Evolutionary conservation across 2,329 filamentous ascomycete species (phyloP).

Genomic region (Talaromyces sp.): DNA sequence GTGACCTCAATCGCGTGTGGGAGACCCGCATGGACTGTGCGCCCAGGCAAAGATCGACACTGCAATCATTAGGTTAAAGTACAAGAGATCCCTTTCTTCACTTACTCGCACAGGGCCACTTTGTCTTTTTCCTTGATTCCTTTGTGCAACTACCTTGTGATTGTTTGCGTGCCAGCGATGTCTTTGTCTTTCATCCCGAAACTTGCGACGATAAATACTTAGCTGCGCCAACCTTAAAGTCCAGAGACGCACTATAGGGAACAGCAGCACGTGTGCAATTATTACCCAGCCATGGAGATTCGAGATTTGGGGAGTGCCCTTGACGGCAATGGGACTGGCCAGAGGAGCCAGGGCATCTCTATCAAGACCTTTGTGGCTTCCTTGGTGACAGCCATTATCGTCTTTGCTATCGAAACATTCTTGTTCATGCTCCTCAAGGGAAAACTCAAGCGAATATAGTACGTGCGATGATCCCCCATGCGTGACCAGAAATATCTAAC

Average conservation of each 20-base stretch:
- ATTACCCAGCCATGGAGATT: background rate
- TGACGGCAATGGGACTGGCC: slow-evolving; percentile 14
- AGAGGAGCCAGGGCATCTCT: slow-evolving; percentile 29
- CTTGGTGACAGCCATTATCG: slow-evolving; percentile 53
- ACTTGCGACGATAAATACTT: background rate
- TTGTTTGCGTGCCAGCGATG: background rate
- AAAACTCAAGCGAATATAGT: slow-evolving; percentile 79
- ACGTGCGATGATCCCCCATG: slow-evolving; percentile 29
- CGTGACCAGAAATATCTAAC: background rate
- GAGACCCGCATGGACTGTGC: background rate
- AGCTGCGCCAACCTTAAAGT: background rate
- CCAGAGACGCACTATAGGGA: background rate
- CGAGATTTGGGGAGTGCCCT: background rate
- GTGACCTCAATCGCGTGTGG: background rate
- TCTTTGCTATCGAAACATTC: slow-evolving; percentile 59
- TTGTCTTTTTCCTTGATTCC: background rate
- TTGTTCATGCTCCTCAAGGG: slow-evolving; percentile 73
- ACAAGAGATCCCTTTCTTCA: background rate
- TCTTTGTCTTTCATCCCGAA: background rate
- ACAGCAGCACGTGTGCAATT: background rate
- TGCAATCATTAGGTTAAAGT: background rate
- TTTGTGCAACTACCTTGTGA: background rate
- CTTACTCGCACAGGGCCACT: background rate
- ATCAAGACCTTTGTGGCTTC: slow-evolving; percentile 58
- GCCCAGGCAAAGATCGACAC: background rate